These are phyloP conservation scores for Penicillium sp. DNA, from an alignment of 2,329 filamentous ascomycete genomes.

Conservation along the genomic window DNA sequence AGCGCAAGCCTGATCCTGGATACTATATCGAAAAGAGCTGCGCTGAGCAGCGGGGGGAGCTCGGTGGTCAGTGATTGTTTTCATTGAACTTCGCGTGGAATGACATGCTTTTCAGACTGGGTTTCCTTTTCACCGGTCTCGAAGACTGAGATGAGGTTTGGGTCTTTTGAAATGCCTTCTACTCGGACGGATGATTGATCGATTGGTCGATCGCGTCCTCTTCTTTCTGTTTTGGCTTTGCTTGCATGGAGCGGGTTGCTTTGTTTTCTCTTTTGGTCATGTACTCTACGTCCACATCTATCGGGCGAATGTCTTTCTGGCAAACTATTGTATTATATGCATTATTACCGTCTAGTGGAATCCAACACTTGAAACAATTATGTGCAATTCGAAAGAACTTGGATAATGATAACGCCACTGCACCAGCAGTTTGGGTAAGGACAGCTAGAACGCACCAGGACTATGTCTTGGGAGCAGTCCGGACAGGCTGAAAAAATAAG, in stretches of 20 bases:
- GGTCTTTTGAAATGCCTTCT: background rate
- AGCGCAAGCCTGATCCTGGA: slow-evolving; percentile 71
- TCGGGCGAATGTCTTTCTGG: background rate
- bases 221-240: slow-evolving; percentile 9
- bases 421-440: slow-evolving; percentile 3
- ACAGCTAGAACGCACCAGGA: background rate
- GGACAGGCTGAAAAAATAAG: background rate
- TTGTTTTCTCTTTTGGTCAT: slow-evolving; percentile 2
- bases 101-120: background rate
- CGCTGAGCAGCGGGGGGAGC: slow-evolving; percentile 22
- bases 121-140: background rate
- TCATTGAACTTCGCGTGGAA: background rate
- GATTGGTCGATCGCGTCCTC: background rate
- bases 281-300: slow-evolving; percentile 6
- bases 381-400: slow-evolving; percentile 18
- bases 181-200: background rate
- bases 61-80: background rate
- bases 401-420: slow-evolving; percentile 16
- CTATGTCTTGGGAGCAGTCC: background rate
- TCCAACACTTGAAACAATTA: slow-evolving; percentile 6
- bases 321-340: slow-evolving; percentile 9
- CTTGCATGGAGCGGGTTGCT: slow-evolving; percentile 14
- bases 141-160: background rate
- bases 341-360: background rate
- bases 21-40: slow-evolving; percentile 69